phyloP scores from a whole-genome alignment of 306 rosid species.

The Argentina anserina region DNA sequence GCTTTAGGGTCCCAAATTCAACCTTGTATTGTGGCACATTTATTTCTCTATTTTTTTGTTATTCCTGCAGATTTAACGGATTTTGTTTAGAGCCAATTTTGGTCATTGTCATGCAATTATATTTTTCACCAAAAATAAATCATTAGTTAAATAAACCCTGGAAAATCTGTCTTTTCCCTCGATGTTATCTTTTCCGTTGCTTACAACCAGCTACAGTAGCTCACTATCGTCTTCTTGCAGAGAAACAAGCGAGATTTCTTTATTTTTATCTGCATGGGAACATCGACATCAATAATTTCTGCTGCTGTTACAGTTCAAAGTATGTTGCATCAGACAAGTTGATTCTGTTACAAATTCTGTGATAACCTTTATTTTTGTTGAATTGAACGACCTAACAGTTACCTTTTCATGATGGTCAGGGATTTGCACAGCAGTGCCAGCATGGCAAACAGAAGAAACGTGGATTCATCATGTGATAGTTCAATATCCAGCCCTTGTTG shows the following conservation, averaged over 20 bases:
- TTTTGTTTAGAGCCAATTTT: neutral
- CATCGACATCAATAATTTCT: conserved; percentile 46
- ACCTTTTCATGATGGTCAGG: conserved; percentile 51
- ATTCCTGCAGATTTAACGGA: neutral
- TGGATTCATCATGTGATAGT: conserved; percentile 58
- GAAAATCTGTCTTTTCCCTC: neutral
- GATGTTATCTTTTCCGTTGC: conserved; percentile 9
- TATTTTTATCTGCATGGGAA: conserved; percentile 64
- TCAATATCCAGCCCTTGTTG: conserved; percentile 58
- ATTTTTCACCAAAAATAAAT: neutral
- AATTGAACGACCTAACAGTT: conserved; percentile 21
- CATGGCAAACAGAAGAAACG: conserved; percentile 49
- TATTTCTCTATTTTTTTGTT: neutral
- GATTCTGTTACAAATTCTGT: conserved; percentile 19
- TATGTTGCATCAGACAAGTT: conserved; percentile 37
- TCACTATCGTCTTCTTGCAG: conserved; percentile 58
- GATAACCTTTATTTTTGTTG: conserved; percentile 8
- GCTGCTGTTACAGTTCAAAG: conserved; percentile 61
- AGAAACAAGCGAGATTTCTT: conserved; percentile 89
- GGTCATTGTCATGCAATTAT: neutral
- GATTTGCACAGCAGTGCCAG: conserved; percentile 48
- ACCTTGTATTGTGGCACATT: neutral
- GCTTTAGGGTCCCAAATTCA: neutral
- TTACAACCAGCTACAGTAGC: conserved; percentile 15
- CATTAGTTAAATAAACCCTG: neutral